Percentiles rank a stretch among this genome's conserved stretches.
Conservation (phyloP, 228 moss, liverwort and hornwort species). For the Sphagnum magellanicum region DNA sequence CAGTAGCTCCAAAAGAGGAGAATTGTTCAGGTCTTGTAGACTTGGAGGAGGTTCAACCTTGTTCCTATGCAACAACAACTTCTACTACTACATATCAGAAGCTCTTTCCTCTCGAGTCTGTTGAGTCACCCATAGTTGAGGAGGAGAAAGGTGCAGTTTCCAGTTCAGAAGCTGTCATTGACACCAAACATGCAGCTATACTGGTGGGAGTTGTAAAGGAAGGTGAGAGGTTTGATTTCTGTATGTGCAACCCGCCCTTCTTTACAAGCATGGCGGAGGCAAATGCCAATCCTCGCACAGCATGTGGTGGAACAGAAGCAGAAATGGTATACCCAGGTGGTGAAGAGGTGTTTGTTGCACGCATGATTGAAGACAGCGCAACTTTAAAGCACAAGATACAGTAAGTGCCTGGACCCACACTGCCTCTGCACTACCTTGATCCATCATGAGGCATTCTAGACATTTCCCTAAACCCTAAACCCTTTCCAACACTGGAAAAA, state of each 20-base stretch:
- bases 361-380: conserved; percentile 71
- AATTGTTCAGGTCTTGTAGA: not conserved
- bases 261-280: conserved; percentile 84
- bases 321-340: conserved; percentile 99
- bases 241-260: conserved; percentile 99
- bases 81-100: not conserved
- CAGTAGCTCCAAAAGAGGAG: conserved; percentile 8
- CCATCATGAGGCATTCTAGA: not conserved
- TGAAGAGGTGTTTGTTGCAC: conserved; percentile 70
- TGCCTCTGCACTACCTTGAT: not conserved
- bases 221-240: conserved; percentile 85
- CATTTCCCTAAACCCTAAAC: not conserved
- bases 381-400: conserved; percentile 64
- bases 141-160: conserved; percentile 2
- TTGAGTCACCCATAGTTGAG: not conserved
- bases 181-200: conserved; percentile 18
- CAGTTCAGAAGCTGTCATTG: not conserved
- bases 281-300: conserved; percentile 80
- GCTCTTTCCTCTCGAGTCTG: not conserved
- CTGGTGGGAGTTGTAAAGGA: conserved; percentile 62
- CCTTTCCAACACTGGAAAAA: not conserved
- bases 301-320: conserved; percentile 78
- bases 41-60: not conserved
- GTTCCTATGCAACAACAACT: not conserved
- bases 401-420: conserved; percentile 37